Evolutionary conservation across 2,329 filamentous ascomycete species (phyloP).

Genomic region (Venturiaceae sp.): DNA sequence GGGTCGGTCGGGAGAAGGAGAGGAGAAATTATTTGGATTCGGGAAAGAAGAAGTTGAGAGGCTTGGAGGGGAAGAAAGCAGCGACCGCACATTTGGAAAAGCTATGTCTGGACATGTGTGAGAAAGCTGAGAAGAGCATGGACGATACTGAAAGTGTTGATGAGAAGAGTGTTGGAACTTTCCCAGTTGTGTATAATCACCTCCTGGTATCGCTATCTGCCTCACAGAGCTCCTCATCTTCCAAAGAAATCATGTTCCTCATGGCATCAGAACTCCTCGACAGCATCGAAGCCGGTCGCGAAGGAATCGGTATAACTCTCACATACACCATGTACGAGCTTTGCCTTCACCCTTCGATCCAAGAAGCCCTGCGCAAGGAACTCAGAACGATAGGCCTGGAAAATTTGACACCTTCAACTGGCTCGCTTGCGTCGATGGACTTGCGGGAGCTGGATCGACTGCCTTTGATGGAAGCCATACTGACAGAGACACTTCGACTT

Average conservation of each 20-base stretch:
- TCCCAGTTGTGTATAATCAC: not conserved
- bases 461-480: not conserved
- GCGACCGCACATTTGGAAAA: not conserved
- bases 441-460: not conserved
- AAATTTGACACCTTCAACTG: not conserved
- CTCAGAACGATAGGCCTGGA: not conserved
- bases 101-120: not conserved
- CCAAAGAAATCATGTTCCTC: not conserved
- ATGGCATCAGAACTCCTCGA: slow-evolving; percentile 19
- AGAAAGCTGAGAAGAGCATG: not conserved
- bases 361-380: not conserved
- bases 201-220: not conserved
- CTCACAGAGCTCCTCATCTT: not conserved
- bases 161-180: not conserved
- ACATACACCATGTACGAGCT: slow-evolving; percentile 24
- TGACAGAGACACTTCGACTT: not conserved
- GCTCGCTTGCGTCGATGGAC: not conserved
- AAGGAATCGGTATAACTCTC: slow-evolving; percentile 21
- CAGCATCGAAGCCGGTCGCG: slow-evolving; percentile 23
- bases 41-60: not conserved
- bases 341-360: slow-evolving; percentile 11
- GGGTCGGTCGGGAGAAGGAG: not conserved
- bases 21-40: not conserved
- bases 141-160: not conserved
- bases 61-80: not conserved